A percentile compares a stretch with the other conserved stretches of the same genome.
These are phyloP conservation scores for Tardiomyces digboiensis DNA, from an alignment of 1,139 yeast species.

Conservation along the genomic window DNA sequence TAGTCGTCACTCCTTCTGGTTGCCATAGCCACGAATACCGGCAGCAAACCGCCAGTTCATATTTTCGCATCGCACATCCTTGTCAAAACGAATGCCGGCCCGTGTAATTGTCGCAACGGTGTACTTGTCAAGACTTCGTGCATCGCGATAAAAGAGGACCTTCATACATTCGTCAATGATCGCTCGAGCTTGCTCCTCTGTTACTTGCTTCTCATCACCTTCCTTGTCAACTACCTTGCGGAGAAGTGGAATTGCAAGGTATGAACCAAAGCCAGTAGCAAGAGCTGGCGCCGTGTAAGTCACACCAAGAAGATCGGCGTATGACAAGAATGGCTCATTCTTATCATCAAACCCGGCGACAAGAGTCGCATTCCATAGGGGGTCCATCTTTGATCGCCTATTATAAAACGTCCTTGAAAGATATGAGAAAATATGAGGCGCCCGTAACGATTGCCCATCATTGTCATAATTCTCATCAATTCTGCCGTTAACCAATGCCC, in stretches of 20 bases:
- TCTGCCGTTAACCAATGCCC: slow-evolving; percentile 54
- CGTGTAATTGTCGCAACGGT: slow-evolving; percentile 66
- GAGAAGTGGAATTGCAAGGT: slow-evolving; percentile 85
- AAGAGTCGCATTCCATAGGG: slow-evolving; percentile 89
- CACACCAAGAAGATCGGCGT: slow-evolving; percentile 88
- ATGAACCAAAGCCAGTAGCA: slow-evolving; percentile 97
- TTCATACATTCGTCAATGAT: slow-evolving; percentile 83
- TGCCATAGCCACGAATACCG: slow-evolving; percentile 85
- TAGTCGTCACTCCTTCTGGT: slow-evolving; percentile 31
- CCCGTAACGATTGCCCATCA: slow-evolving; percentile 69
- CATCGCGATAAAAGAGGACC: slow-evolving; percentile 93
- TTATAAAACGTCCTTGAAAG: slow-evolving; percentile 75
- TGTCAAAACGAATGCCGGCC: slow-evolving; percentile 55
- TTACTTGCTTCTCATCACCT: slow-evolving; percentile 55
- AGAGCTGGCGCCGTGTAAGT: slow-evolving; percentile 81
- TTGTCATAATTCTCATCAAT: slow-evolving; percentile 72
- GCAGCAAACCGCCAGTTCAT: slow-evolving; percentile 92
- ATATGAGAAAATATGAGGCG: slow-evolving; percentile 84
- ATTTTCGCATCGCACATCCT: slow-evolving; percentile 53
- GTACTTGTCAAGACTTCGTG: slow-evolving; percentile 83
- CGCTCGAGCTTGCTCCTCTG: slow-evolving; percentile 66
- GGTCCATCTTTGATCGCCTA: slow-evolving; percentile 89
- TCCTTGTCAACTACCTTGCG: slow-evolving; percentile 79
- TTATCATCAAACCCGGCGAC: slow-evolving; percentile 84
- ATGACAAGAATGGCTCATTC: slow-evolving; percentile 55